Percentiles rank a stretch among this genome's conserved stretches.
phyloP scores from a whole-genome alignment of 2,329 filamentous ascomycete genomes.

The Exophiala spinifera region DNA sequence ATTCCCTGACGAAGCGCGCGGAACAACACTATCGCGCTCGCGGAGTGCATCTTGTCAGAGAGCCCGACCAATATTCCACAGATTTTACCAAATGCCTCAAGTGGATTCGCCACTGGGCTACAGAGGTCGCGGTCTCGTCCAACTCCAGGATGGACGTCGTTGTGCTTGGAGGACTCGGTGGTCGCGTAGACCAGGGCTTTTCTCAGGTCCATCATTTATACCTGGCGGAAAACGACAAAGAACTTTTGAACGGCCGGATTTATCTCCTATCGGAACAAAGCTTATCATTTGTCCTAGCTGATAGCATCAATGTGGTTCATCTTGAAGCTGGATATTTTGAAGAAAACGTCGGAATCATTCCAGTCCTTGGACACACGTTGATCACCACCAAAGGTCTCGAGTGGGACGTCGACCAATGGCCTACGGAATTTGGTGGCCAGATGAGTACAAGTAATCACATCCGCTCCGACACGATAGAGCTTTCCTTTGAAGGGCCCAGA shows the following conservation, averaged over 20 bases:
- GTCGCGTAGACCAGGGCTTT: slow-evolving; percentile 87
- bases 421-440: slow-evolving; percentile 68
- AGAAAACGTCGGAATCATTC: slow-evolving; percentile 81
- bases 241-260: slow-evolving; percentile 56
- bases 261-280: slow-evolving; percentile 80
- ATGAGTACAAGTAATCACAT: slow-evolving; percentile 82
- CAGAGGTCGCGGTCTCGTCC: slow-evolving; percentile 20
- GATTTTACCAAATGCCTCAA: slow-evolving; percentile 83
- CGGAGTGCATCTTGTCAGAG: slow-evolving; percentile 62
- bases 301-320: slow-evolving; percentile 64
- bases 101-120: slow-evolving; percentile 49
- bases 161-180: slow-evolving; percentile 78
- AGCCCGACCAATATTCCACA: slow-evolving; percentile 80
- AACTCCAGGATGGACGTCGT: slow-evolving; percentile 61
- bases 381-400: slow-evolving; percentile 79
- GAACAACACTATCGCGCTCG: slow-evolving; percentile 63
- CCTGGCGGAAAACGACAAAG: slow-evolving; percentile 38
- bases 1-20: slow-evolving; percentile 68
- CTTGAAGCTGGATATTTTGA: slow-evolving; percentile 61
- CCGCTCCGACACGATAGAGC: slow-evolving; percentile 56
- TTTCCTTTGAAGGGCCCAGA: slow-evolving; percentile 54
- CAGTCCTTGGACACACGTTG: slow-evolving; percentile 71
- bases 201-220: slow-evolving; percentile 85
- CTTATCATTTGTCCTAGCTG: slow-evolving; percentile 75
- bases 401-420: slow-evolving; percentile 86